Percentiles rank a stretch among this genome's conserved stretches.
These are phyloP conservation scores for Hymenoscyphus linearis DNA, from an alignment of 2,329 filamentous ascomycete species.

Conservation along the genomic window DNA sequence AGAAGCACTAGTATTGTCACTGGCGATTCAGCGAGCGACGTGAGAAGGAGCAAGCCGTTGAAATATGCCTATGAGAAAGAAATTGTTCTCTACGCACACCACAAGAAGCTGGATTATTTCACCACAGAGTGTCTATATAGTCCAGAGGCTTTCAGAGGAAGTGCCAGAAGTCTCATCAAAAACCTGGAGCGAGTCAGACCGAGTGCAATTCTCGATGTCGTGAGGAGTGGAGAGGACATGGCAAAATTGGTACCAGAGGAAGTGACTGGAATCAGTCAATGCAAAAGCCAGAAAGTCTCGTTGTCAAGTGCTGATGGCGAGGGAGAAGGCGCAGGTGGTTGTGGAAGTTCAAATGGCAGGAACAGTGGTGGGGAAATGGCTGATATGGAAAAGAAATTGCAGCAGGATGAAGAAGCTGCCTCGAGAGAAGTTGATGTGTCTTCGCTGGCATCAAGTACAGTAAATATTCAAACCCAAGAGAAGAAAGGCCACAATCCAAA, in stretches of 20 bases:
- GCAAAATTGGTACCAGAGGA: slow-evolving; percentile 71
- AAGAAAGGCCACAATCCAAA: slow-evolving; percentile 29
- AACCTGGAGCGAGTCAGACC: slow-evolving; percentile 89
- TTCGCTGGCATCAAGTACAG: slow-evolving; percentile 17
- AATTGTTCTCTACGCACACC: slow-evolving; percentile 94
- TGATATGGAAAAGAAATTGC: slow-evolving; percentile 70
- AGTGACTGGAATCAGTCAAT: slow-evolving; percentile 42
- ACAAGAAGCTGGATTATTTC: slow-evolving; percentile 96
- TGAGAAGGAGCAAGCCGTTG: slow-evolving; percentile 91
- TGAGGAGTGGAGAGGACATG: slow-evolving; percentile 94
- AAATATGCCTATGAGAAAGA: slow-evolving; percentile 99
- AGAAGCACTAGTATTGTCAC: slow-evolving; percentile 88
- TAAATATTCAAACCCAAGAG: slow-evolving; percentile 23
- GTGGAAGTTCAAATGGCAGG: slow-evolving; percentile 68
- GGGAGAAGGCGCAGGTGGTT: slow-evolving; percentile 60
- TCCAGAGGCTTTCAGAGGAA: slow-evolving; percentile 92
- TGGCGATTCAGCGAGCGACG: slow-evolving; percentile 70
- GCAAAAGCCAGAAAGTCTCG: slow-evolving; percentile 39
- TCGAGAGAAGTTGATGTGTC: slow-evolving; percentile 64
- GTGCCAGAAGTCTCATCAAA: slow-evolving; percentile 87
- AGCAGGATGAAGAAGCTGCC: slow-evolving; percentile 55
- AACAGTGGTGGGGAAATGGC: slow-evolving; percentile 73
- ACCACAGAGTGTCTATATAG: slow-evolving; percentile 98
- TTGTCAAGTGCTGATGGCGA: slow-evolving; percentile 31
- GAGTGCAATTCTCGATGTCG: slow-evolving; percentile 91